Evolutionary conservation across 169 alveolate genomes (phyloP), one percentile per base, ranked within the genome.

Genomic region (Blepharisma undulans): DNA sequence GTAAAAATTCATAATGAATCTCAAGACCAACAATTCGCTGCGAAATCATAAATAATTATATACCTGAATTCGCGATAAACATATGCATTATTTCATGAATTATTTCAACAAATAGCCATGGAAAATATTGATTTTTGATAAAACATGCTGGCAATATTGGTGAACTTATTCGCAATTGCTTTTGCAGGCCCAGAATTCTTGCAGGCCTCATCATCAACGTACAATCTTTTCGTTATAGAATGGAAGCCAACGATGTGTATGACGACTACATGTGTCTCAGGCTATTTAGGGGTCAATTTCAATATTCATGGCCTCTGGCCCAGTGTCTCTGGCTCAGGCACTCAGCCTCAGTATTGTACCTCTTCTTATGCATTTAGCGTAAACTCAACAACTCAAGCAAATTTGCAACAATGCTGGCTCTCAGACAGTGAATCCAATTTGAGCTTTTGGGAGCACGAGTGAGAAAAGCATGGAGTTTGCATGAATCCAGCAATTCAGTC

Each of bases 271-370:
- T 84, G 89, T n/a, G 32, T n/a, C 8, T 8, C 8, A 0, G 74
- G n/a, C 32, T 84, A 22, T n/a, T 27, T 48, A 18, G 8, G 10
- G 7, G n/a, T 18, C 32, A 84, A 60, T 32, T 84, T 84, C 78
- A 84, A 84, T 77, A 86, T 86, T 0, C 91, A 86, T 72, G 91
- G 91, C 19, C 30, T 71, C 34, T 86, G 91, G 91, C 91, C 91
- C 18, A n/a, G n/a, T n/a, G 66, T 66, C 14, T 8, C n/a, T 7
- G 5, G 33, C 14, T 25, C 61, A 21, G 91, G 91, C 8, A 66
- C 84, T 29, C 71, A 60, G 61, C 91, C 91, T 16, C 14, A n/a
- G 21, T 16, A 48, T 66, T 86, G 91, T 60, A 16, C 18, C 8
- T 14, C 30, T 4, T 10, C 8, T 72, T 19, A 61, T 27, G 1